Percentiles rank a stretch among this genome's conserved stretches.
Conservation (phyloP, 768 basidiomycete genomes). For the Nevesoporus exiguus region DNA sequence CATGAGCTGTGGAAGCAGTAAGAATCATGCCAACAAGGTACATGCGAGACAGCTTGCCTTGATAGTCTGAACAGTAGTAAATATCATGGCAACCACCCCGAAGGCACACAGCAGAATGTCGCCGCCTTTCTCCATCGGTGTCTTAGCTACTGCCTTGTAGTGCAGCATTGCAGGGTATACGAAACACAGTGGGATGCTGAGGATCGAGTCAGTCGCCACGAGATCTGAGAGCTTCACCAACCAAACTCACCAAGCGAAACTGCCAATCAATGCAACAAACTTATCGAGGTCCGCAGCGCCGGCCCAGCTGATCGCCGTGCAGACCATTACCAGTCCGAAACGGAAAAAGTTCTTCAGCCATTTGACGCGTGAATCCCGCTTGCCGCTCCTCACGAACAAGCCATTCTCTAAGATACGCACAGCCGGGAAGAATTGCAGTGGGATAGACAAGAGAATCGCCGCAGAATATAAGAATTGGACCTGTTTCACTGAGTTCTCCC, state of each 20-base stretch:
- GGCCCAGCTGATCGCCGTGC: conserved; percentile 76
- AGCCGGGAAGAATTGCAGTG: conserved; percentile 96
- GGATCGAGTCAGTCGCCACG: conserved; percentile 11
- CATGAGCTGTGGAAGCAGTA: conserved; percentile 50
- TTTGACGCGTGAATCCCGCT: conserved; percentile 75
- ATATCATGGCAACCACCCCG: conserved; percentile 66
- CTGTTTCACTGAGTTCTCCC: conserved; percentile 30
- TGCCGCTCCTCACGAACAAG: conserved; percentile 84
- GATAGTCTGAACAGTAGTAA: conserved; percentile 80
- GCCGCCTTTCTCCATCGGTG: conserved; percentile 55
- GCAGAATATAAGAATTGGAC: conserved; percentile 87
- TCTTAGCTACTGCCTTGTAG: conserved; percentile 80
- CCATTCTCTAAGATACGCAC: conserved; percentile 97
- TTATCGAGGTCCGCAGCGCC: conserved; percentile 92
- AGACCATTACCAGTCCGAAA: conserved; percentile 69
- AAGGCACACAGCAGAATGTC: conserved; percentile 78
- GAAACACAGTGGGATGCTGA: conserved; percentile 88
- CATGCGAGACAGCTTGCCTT: conserved; percentile 37
- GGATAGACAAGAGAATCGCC: conserved; percentile 88
- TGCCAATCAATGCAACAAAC: conserved; percentile 90
- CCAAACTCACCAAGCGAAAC: conserved; percentile 80
- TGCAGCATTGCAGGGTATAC: conserved; percentile 94
- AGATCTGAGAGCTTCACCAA: not conserved
- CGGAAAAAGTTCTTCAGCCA: conserved; percentile 95
- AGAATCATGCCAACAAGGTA: conserved; percentile 7